Base-by-base conservation (phyloP, 2,329 filamentous ascomycete genomes). In the Hymenoscyphus albidus region DNA sequence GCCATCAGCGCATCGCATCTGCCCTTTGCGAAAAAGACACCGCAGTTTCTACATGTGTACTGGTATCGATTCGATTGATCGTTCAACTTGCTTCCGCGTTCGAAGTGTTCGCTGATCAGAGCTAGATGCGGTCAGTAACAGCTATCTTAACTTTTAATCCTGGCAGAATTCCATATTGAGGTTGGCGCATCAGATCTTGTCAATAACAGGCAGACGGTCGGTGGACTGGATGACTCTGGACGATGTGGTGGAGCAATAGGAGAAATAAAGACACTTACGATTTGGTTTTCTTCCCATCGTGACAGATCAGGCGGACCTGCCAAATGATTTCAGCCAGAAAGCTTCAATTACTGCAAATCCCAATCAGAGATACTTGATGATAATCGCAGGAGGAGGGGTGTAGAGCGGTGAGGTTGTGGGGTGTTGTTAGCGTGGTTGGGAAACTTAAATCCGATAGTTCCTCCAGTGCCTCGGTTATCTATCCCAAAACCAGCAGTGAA, bases 31-130 rank as follows among this genome's bases (percentile, higher is more conserved):
- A 97, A 97, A 77, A 90, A 89, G 78, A 95, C 90, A 70, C 92
- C 92, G 76, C 92, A 96, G 70, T 88, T 84, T 77, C 91, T 94
- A 85, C 93, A 97, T 13, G 91, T 95, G 75, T 97, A 92, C 72
- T 92, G 88, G 75, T 97, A 97, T 65, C 93, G 87, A 77, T 96
- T 97, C 80, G 91, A 95, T 69, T 91, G 89, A 79, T 97, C 92
- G 74, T 89, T 87, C 72, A 97, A 84, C 79, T 97, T 97, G 48
- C 87, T 85, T 10, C 93, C 93, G 71, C 93, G 87, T 76, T 91
- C 87, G 77, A 97, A 97, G 81, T 92, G 95, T 78, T 94, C 88
- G 77, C 91, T 84, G 76, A 97, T 93, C 71, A 96, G 82, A 13
- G 71, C 73, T 74, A 59, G 63, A 18, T 18, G 55, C 40, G 62